Evolutionary conservation across 2,329 filamentous ascomycete genomes (phyloP).

Genomic region (Trichophyton equinum): DNA sequence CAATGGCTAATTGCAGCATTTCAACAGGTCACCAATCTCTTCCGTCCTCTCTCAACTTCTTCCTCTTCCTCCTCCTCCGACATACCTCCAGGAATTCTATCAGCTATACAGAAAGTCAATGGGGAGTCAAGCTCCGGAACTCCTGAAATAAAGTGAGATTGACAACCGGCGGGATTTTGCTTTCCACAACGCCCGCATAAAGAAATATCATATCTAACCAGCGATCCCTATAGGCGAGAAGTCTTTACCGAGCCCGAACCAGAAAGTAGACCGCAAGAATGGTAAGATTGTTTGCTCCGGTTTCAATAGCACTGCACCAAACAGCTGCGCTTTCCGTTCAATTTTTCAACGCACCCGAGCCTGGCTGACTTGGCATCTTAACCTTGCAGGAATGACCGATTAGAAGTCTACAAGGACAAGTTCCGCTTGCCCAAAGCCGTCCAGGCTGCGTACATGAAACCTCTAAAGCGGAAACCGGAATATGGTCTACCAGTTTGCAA

Average conservation of each 20-base stretch:
- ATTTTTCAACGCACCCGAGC: neutral
- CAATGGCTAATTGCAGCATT: neutral
- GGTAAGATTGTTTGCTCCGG: neutral
- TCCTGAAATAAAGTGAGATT: neutral
- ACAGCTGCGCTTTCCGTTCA: neutral
- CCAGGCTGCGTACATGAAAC: conserved; percentile 74
- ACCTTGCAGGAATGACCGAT: conserved; percentile 25
- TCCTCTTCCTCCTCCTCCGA: neutral
- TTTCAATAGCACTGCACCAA: neutral
- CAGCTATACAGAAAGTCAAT: neutral
- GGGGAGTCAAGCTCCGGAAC: neutral
- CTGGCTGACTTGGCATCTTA: neutral
- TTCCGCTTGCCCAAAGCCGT: conserved; percentile 62
- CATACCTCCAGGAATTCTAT: neutral
- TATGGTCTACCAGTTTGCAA: conserved; percentile 77
- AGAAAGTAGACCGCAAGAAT: neutral
- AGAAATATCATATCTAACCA: neutral
- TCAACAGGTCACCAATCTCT: neutral
- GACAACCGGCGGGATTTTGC: too few species aligned
- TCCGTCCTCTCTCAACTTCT: neutral
- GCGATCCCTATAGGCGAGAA: neutral
- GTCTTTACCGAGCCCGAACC: neutral
- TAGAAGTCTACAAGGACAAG: conserved; percentile 23
- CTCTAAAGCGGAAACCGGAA: conserved; percentile 60
- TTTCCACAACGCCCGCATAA: neutral